A percentile compares a stretch with the other conserved stretches of the same genome.
phyloP scores from a whole-genome alignment of 176 grass and related monocot species.

The Raddia distichophylla region DNA sequence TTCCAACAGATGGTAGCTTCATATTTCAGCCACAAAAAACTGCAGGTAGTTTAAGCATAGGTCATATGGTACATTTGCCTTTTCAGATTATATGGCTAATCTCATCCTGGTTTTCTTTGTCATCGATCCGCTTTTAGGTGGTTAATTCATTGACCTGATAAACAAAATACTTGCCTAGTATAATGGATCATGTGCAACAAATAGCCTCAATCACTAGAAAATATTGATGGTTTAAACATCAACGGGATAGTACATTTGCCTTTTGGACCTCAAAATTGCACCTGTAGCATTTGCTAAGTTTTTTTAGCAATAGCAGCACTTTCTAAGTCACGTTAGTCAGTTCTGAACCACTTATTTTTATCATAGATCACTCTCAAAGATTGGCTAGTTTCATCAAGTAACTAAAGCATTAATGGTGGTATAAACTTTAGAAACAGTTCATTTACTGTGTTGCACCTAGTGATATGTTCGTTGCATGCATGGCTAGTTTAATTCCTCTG shows the following conservation, averaged over 20 bases:
- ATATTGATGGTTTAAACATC: conserved; percentile 40
- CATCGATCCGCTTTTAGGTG: conserved; percentile 43
- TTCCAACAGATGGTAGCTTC: conserved; percentile 24
- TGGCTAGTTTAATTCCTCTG: not conserved
- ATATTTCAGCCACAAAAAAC: conserved; percentile 48
- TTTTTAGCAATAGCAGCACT: not conserved
- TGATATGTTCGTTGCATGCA: not conserved
- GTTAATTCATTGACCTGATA: conserved; percentile 35
- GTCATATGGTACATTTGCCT: conserved; percentile 29
- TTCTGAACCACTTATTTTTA: conserved; percentile 39
- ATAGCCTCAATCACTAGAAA: conserved; percentile 37
- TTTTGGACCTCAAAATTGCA: conserved; percentile 41
- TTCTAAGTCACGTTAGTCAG: conserved; percentile 31
- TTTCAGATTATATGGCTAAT: conserved; percentile 45
- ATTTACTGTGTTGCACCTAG: not conserved
- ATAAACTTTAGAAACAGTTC: not conserved
- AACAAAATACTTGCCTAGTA: conserved; percentile 41
- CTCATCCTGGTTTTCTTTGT: conserved; percentile 48
- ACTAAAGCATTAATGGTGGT: not conserved
- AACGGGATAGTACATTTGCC: conserved; percentile 28
- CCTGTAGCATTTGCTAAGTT: not conserved
- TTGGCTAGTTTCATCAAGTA: conserved; percentile 29
- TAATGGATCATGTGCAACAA: conserved; percentile 30
- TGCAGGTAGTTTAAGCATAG: conserved; percentile 51
- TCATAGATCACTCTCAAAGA: conserved; percentile 34